Percentiles rank a stretch among this genome's conserved stretches.
These are phyloP conservation scores for Aspergillus tamarii DNA, from an alignment of 2,329 filamentous ascomycete genomes.

Conservation along the genomic window DNA sequence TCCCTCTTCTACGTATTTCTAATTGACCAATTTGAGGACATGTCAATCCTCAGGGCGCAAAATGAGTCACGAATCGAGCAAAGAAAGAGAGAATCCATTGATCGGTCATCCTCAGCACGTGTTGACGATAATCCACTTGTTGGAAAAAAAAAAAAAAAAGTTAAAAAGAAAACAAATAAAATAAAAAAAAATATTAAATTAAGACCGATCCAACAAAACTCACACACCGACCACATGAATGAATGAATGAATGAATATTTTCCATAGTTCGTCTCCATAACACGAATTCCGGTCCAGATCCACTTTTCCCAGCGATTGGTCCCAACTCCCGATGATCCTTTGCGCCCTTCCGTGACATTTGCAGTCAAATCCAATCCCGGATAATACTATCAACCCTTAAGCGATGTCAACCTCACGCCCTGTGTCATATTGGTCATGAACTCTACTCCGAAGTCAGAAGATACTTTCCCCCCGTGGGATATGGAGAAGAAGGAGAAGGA, in stretches of 20 bases:
- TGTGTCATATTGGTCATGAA: not conserved
- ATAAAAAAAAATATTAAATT: not conserved
- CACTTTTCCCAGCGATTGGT: not conserved
- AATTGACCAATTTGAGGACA: not conserved
- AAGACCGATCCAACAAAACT: not conserved
- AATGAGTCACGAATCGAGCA: not conserved
- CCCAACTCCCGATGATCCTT: conserved; percentile 2
- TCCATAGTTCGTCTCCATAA: not conserved
- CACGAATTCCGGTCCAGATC: not conserved
- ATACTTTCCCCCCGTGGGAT: not conserved
- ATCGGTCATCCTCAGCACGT: not conserved
- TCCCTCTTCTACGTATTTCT: not conserved
- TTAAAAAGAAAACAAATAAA: not conserved
- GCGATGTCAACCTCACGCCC: not conserved
- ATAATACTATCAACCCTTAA: not conserved
- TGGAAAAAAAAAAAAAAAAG: not conserved
- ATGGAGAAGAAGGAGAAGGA: not conserved
- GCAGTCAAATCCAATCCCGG: not conserved
- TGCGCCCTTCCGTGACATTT: conserved; percentile 2
- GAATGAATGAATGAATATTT: not conserved
- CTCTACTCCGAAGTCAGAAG: not conserved
- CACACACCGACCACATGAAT: conserved; percentile 2
- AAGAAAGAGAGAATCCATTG: not conserved
- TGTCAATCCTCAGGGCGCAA: not conserved
- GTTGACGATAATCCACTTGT: not conserved